Base-by-base conservation (phyloP, 257 asterid species). In the Petunia secreta region DNA sequence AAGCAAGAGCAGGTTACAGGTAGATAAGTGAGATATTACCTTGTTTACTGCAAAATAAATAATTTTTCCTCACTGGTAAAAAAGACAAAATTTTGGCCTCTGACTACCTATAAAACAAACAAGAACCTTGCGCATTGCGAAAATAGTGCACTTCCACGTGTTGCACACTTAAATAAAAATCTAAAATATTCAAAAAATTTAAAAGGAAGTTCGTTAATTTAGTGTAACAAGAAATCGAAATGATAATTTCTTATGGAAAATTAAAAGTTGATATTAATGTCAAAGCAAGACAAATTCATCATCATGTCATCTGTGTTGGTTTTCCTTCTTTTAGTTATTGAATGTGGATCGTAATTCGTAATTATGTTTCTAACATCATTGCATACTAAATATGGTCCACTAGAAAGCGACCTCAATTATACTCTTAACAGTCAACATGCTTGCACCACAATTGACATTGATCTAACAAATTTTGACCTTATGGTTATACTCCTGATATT, bases 71-170 rank as follows among this genome's bases (percentile, higher is more conserved):
- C 14, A 69, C 25, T 6, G 25, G 46, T 74, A 77, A 46, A 43
- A 37, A 62, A 41, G 25, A 44, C 78, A 57, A 78, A 78, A 69
- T 50, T 50, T 11, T 68, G 43, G 8, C 63, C 58, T 25, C 25
- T 38, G 58, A 40, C 65, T 48, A 50, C 75, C 62, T 43, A 78
- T 6, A 36, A 77, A 69, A 82, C 82, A 78, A 82, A 82, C 85
- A 78, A 78, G 38, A 58, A 69, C 59, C 46, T 53, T 71, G 6
- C 74, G 67, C n/a, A 80, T 66, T 44, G 80, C 57, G 36, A 71
- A 36, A 44, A 50, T 11, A 63, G 43, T 37, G 76, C 75, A 16
- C 7, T 25, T 52, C 43, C 46, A 68, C 59, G 38, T 67, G 54
- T 16, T 34, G 25, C 50, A 43, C 77, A 1, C 58, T 25, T 43